Base-by-base conservation (phyloP, 1,284 basidiomycete species). In the Cutaneotrichosporon sp. region DNA sequence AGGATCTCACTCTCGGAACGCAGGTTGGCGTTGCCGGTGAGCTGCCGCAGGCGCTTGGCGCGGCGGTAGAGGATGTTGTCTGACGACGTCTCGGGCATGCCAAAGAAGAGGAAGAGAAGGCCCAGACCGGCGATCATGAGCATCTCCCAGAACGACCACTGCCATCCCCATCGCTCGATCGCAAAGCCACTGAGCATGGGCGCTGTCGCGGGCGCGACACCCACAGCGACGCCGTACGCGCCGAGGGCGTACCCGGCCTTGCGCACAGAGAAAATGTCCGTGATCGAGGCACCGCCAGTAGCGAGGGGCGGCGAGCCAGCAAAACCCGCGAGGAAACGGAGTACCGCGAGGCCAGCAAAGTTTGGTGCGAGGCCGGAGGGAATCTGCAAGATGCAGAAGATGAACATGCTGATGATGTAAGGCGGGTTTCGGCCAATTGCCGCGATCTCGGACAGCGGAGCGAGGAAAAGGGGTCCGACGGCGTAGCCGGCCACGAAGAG, bases 171-270 rank as follows among this genome's bases (percentile, higher is more conserved):
- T 46, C 67, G 65, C 43, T 64, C 63, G 54, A 67, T 51, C 10
- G 63, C 64, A 33, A 68, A 64, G 8, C 60, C 66, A 23, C 81
- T 81, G 14, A 87, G 59, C 1, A 83, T 81, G 0, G 86, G 86
- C 14, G 64, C 65, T 8, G 60, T 44, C 30, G 65, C 62, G 0
- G 66, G 65, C 2, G 59, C 61, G 21, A 59, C 56, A 9, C 57
- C 62, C 26, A 64, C 54, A 4, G 59, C 66, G 4, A 65, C 52
- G 22, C 85, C 84, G 68, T 87, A 88, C 1, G 86, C 75, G 0
- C 83, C 82, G 22, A 86, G 78, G 0, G 85, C 84, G 56, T 78
- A 75, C 0, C 86, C 86, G 59, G 85, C 77, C 61, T 88, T 61
- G 13, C 56, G 58, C 0, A 84, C 67, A n/a, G 65, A 68, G 80